These are phyloP conservation scores for Oryza punctata DNA, from an alignment of 176 grass and related monocot genomes.

Conservation along the genomic window DNA sequence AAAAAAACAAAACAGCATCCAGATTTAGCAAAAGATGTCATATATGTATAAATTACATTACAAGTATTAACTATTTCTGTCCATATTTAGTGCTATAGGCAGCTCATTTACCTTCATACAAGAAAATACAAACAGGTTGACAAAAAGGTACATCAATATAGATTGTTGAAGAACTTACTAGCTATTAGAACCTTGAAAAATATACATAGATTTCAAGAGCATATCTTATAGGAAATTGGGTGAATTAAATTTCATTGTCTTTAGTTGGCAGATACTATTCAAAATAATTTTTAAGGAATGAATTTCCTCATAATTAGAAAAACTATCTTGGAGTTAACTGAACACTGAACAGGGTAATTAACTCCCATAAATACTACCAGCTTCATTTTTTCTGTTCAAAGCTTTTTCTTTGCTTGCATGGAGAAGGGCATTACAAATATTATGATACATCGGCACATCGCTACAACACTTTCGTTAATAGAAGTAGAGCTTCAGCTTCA, in stretches of 20 bases:
- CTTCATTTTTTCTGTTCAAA: background rate
- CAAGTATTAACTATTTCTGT: background rate
- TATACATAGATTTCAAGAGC: background rate
- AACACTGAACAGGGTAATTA: background rate
- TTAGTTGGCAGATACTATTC: background rate
- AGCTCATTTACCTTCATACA: constrained; percentile 10
- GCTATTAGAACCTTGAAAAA: background rate
- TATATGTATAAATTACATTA: constrained; percentile 12
- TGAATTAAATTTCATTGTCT: background rate
- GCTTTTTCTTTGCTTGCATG: constrained; percentile 9
- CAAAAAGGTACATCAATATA: background rate
- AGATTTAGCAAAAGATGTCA: constrained; percentile 28
- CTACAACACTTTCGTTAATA: constrained; percentile 1
- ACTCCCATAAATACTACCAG: constrained; percentile 2
- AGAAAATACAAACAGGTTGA: background rate
- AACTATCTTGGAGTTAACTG: background rate
- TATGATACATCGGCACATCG: background rate
- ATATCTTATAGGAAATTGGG: background rate
- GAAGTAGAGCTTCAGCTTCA: background rate
- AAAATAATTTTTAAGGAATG: background rate
- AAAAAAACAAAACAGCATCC: constrained; percentile 5
- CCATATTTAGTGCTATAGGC: background rate
- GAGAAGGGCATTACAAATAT: background rate
- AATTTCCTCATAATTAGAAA: constrained; percentile 11
- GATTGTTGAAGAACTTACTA: constrained; percentile 31